These are phyloP conservation scores for Globisporangium spiculum DNA, from an alignment of 352 stramenopile species.

Conservation along the genomic window DNA sequence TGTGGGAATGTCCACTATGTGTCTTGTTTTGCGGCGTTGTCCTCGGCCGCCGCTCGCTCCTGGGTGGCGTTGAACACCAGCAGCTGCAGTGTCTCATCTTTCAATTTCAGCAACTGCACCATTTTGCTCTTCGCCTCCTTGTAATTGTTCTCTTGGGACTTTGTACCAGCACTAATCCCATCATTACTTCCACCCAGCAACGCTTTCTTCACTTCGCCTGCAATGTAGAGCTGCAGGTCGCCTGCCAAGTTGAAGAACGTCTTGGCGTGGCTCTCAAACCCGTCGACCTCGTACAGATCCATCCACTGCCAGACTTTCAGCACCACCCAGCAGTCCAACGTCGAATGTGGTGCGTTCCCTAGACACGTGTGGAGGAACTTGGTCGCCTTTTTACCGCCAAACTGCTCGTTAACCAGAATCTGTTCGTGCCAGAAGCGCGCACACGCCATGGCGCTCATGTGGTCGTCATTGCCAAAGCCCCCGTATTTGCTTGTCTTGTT, in stretches of 20 bases:
- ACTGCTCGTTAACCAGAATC: constrained; percentile 27
- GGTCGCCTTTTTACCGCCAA: constrained; percentile 32
- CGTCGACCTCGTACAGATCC: constrained; percentile 50
- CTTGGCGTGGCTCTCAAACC: constrained; percentile 41
- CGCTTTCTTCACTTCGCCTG: constrained; percentile 22
- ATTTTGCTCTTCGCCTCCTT: constrained; percentile 41
- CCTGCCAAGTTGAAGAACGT: constrained; percentile 38
- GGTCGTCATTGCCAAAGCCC: constrained; percentile 10
- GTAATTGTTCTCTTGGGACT: constrained; percentile 27
- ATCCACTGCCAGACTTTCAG: constrained; percentile 50
- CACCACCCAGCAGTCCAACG: constrained; percentile 37
- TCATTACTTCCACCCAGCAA: not conserved
- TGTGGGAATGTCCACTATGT: not conserved
- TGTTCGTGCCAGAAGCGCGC: constrained; percentile 67
- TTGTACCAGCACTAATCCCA: not conserved
- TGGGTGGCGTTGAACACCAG: constrained; percentile 51
- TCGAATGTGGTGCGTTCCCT: constrained; percentile 22
- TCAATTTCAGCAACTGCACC: constrained; percentile 44
- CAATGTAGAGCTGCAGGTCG: constrained; percentile 53
- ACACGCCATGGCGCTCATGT: constrained; percentile 37
- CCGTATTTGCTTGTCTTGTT: too few species aligned
- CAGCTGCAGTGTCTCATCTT: constrained; percentile 61
- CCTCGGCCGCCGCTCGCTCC: constrained; percentile 20
- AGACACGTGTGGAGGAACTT: constrained; percentile 38
- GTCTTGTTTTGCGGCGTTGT: constrained; percentile 18